Evolutionary conservation across 208 protist genomes (phyloP), one percentile per base, ranked within the genome.

Genomic region (Balamuthia mandrillaris): DNA sequence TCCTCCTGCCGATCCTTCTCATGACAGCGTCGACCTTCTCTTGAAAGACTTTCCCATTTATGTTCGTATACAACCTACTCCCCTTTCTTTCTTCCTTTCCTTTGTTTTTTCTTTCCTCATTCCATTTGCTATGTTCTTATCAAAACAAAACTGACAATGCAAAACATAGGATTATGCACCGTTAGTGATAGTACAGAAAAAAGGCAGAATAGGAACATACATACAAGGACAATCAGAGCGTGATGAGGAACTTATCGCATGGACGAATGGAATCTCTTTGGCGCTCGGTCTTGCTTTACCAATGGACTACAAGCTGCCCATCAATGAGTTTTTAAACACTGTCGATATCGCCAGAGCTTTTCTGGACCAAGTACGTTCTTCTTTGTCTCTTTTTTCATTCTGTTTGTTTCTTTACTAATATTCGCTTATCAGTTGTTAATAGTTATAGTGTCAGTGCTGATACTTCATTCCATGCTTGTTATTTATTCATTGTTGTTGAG

Each of bases 401-500:
- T 68, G 39, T 61, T 86, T n/a, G n/a, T n/a, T n/a, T n/a, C n/a
- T n/a, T n/a, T n/a, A n/a, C n/a, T n/a, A n/a, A n/a, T n/a, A n/a
- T 16, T 39, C n/a, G 31, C 27, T 27, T 6, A 3, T 16, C 54
- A 92, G 89, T 91, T 96, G 37, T 96, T 98, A 52, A 90, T 91
- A 33, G 92, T 88, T 49, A 87, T 96, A 9, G 90, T 96, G 6
- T 85, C 95, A 21, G 89, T 95, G 24, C 88, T 98, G 54, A 82
- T 96, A 9, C 65, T 97, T n/a, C 91, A 98, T 0, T 91, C 95
- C 39, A 77, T 79, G 18, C 82, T 97, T 6, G 91, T 98, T 39
- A 93, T 98, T 39, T 97, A 96, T 84, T 92, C 94, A 27, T 84
- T 98, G 6, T 86, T 98, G 0, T 87, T 96, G n/a, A n/a, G n/a